phyloP scores from a whole-genome alignment of 495 filamentous ascomycete genomes.

The Aspergillus cavernicola region DNA sequence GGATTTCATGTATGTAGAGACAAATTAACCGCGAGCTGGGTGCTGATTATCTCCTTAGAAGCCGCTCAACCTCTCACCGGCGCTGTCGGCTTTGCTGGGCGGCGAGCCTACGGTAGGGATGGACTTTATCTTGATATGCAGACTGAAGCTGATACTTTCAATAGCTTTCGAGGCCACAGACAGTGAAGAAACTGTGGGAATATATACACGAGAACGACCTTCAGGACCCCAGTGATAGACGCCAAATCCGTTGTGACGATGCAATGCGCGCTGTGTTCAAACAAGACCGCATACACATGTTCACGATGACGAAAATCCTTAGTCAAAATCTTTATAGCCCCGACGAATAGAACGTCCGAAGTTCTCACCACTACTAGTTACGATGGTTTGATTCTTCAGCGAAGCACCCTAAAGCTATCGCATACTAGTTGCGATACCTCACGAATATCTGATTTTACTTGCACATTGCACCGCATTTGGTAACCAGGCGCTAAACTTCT shows the following conservation, averaged over 20 bases:
- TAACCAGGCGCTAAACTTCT: constrained; percentile 18
- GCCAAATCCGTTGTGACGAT: constrained; percentile 91
- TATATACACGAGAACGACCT: constrained; percentile 84
- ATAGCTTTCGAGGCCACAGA: constrained; percentile 86
- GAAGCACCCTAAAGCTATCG: not conserved
- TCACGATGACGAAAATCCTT: constrained; percentile 89
- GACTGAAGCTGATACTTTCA: not conserved
- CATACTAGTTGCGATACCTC: constrained; percentile 1
- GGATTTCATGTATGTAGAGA: constrained; percentile 61
- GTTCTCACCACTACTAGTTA: not conserved
- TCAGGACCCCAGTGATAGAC: constrained; percentile 85
- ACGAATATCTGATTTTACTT: constrained; percentile 21
- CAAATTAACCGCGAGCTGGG: no score
- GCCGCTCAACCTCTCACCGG: constrained; percentile 60
- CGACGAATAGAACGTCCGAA: constrained; percentile 48
- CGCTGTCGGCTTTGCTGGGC: constrained; percentile 60
- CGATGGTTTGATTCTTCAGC: not conserved
- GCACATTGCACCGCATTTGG: constrained; percentile 24
- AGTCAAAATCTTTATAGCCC: constrained; percentile 62
- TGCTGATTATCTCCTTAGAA: constrained; percentile 42
- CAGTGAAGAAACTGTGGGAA: constrained; percentile 92
- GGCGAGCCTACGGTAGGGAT: constrained; percentile 56
- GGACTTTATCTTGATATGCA: not conserved
- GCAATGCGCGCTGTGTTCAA: constrained; percentile 87
- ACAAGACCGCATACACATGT: constrained; percentile 90